Conservation (phyloP, 2,329 filamentous ascomycete genomes). For the Pyrenochaeta sp. region DNA sequence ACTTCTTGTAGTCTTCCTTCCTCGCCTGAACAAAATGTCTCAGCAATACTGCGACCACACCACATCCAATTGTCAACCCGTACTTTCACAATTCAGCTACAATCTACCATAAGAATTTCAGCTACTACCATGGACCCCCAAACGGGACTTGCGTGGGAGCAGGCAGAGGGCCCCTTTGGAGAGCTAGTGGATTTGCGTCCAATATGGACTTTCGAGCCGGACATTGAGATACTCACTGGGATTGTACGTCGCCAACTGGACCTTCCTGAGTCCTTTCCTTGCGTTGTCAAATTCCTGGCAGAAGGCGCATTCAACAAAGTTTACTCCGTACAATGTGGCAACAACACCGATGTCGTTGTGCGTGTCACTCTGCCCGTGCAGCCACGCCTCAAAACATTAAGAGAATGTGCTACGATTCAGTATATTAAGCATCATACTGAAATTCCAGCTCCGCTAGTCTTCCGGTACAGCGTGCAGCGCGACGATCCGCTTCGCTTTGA, state of each 20-base stretch:
- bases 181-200: not conserved
- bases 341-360: constrained; percentile 33
- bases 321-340: constrained; percentile 12
- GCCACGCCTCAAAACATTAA: constrained; percentile 25
- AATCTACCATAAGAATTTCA: not conserved
- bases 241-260: constrained; percentile 4
- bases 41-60: not conserved
- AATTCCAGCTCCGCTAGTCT: constrained; percentile 24
- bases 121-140: not conserved
- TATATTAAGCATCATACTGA: constrained; percentile 23
- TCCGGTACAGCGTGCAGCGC: constrained; percentile 3
- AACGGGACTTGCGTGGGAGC: not conserved
- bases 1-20: not conserved
- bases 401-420: constrained; percentile 29
- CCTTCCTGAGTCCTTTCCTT: not conserved
- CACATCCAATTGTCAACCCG: not conserved
- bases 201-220: constrained; percentile 16
- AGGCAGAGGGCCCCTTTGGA: not conserved
- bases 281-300: constrained; percentile 11
- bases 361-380: constrained; percentile 29
- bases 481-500: constrained; percentile 31
- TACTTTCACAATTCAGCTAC: not conserved
- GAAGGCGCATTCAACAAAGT: constrained; percentile 20
- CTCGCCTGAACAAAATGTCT: not conserved
- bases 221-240: constrained; percentile 3